Percentiles rank a stretch among this genome's conserved stretches.
phyloP scores from a whole-genome alignment of 164 flowering plant genomes.

The Malania oleifera region DNA sequence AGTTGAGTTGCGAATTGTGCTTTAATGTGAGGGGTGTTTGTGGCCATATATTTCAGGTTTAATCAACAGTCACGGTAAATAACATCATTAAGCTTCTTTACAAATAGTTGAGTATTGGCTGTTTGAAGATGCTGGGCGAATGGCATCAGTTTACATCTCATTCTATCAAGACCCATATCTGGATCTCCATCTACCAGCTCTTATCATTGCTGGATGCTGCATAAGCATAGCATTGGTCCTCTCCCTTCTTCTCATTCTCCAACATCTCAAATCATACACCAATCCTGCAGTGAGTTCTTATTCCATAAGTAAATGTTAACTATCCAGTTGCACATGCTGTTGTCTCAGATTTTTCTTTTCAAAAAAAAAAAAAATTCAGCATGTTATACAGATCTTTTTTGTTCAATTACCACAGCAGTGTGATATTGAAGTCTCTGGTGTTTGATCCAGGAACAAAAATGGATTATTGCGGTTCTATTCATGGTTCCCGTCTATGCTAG shows the following conservation, averaged over 20 bases:
- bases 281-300: conserved; percentile 66
- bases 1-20: too few species aligned
- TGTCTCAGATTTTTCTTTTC: not conserved
- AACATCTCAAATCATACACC: conserved; percentile 78
- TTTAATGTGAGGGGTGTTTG: not conserved
- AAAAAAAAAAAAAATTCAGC: too few species aligned
- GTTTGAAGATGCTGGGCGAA: conserved; percentile 23
- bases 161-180: conserved; percentile 23
- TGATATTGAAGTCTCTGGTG: too few species aligned
- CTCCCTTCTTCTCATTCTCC: conserved; percentile 51
- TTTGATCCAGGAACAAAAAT: conserved; percentile 75
- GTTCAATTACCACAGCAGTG: too few species aligned
- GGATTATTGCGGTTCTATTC: conserved; percentile 76
- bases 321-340: not conserved
- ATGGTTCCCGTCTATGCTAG: conserved; percentile 88
- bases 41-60: not conserved
- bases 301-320: not conserved
- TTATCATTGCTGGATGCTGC: conserved; percentile 47
- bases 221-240: conserved; percentile 47
- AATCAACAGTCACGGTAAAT: not conserved
- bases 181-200: conserved; percentile 48
- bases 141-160: conserved; percentile 17
- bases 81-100: not conserved
- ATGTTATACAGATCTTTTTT: too few species aligned
- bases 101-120: not conserved